Evolutionary conservation across 257 asterid species (phyloP), one percentile per base, ranked within the genome.

Genomic region (Penstemon newberryi): DNA sequence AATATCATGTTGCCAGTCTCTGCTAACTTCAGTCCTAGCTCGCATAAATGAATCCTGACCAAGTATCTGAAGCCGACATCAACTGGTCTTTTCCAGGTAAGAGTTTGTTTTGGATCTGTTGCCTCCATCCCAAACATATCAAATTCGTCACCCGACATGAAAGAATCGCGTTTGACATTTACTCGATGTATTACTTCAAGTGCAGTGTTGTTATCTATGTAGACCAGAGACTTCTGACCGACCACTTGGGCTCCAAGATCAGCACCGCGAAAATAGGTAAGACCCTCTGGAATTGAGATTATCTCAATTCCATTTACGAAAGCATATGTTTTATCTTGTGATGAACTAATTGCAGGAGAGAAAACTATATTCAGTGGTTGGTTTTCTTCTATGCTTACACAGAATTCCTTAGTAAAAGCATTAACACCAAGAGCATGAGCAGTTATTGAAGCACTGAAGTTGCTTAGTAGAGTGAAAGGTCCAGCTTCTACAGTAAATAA

Each of bases 11-110:
- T 78, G 11, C 78, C 84, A 52, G 38, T 55, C 36, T 47, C 68
- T 12, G 56, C 69, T 11, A 70, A 44, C 75, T 61, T 67, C 41
- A 74, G 67, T 66, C 81, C 88, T 49, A 78, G 41, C 56, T 75
- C 82, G 2, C 81, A 79, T 69, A 81, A 81, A 68, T 86, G 87
- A 62, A 86, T 73, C 80, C 92, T 83, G 39, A 86, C 71, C 82
- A 83, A 50, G 64, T 83, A 83, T 60, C 80, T 66, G 66, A 79
- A 86, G 43, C 92, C 89, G 53, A 79, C 80, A 77, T 81, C 75
- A 10, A 83, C 81, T 3, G 76, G 66, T 69, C 74, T 64, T 62
- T 60, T 74, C 92, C 87, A 83, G 18, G 79, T 71, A 8, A 66
- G 70, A 11, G 49, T 49, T 67, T 58, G 19, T 73, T 70, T 59